A percentile compares a stretch with the other conserved stretches of the same genome.
Evolutionary conservation across 2,329 filamentous ascomycete genomes (phyloP).

Genomic region (Xylaria sp.): DNA sequence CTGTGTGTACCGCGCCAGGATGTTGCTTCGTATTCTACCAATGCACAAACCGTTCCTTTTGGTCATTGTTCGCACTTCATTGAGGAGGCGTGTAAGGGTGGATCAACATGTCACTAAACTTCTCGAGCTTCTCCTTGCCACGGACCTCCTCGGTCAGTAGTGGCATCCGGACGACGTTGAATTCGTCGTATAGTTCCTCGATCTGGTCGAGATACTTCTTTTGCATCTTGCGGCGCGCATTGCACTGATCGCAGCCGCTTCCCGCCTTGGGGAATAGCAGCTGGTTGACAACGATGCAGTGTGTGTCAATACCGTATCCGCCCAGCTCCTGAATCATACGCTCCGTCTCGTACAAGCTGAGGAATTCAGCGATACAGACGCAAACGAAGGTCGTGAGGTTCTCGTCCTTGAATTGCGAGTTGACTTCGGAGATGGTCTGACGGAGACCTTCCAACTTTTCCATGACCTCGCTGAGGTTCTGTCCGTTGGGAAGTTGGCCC

Average conservation of each 20-base stretch:
- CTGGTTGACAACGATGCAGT: conserved; percentile 97
- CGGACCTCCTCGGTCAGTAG: conserved; percentile 91
- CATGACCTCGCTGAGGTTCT: conserved; percentile 86
- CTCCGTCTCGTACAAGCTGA: conserved; percentile 96
- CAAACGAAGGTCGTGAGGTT: conserved; percentile 95
- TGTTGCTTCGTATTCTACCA: not conserved
- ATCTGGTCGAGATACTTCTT: conserved; percentile 99
- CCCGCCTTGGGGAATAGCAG: conserved; percentile 83
- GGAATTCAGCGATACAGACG: conserved; percentile 96
- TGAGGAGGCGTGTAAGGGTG: conserved; percentile 66
- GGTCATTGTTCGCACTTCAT: conserved; percentile 13
- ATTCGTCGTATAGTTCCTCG: conserved; percentile 96
- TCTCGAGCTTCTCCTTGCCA: conserved; percentile 89
- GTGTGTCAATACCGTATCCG: conserved; percentile 90
- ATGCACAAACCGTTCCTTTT: not conserved
- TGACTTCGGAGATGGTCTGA: conserved; percentile 91
- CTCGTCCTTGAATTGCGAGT: conserved; percentile 96
- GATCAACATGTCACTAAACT: conserved; percentile 80
- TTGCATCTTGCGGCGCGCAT: conserved; percentile 93
- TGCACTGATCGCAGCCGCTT: conserved; percentile 91
- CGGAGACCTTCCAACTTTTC: conserved; percentile 91
- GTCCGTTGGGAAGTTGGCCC: conserved; percentile 75
- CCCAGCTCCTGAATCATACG: conserved; percentile 98
- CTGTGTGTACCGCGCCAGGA: not conserved
- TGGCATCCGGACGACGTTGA: conserved; percentile 98